Conservation (phyloP, 495 filamentous ascomycete species). For the Aspergillus baeticus region DNA sequence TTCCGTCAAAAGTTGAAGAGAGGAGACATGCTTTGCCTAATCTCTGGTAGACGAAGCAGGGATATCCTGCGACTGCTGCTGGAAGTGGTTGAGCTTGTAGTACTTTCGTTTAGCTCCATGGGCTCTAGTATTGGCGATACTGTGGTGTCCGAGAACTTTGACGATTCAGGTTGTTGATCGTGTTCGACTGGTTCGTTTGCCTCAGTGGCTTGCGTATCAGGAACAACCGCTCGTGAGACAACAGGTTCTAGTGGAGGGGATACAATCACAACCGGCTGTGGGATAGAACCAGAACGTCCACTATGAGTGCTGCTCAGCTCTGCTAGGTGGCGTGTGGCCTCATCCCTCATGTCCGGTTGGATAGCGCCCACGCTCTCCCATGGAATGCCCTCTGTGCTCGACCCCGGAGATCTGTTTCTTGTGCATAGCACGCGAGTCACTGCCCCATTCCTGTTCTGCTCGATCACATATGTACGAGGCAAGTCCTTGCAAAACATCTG, state of each 20-base stretch:
- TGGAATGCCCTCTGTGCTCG: not conserved
- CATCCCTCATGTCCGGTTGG: not conserved
- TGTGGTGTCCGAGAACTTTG: not conserved
- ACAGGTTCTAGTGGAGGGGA: constrained; percentile 13
- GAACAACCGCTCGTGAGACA: constrained; percentile 11
- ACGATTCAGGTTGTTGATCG: too few relatives aligned
- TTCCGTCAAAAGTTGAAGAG: constrained; percentile 1
- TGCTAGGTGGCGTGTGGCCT: constrained; percentile 5
- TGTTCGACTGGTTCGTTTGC: not conserved
- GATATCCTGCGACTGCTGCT: not conserved
- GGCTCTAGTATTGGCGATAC: not conserved
- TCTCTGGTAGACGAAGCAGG: constrained; percentile 14
- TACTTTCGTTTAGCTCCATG: not conserved
- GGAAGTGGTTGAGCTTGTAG: not conserved
- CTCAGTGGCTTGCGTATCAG: not conserved
- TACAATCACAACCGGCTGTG: constrained; percentile 15
- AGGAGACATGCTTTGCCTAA: constrained; percentile 14
- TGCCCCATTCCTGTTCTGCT: constrained; percentile 10
- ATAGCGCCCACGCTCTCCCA: not conserved
- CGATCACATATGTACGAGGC: constrained; percentile 15
- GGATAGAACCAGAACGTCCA: constrained; percentile 13
- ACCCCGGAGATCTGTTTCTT: constrained; percentile 2
- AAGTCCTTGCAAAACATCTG: constrained; percentile 15
- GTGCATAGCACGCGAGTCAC: constrained; percentile 19
- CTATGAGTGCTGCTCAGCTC: not conserved